Conservation (phyloP, 805 yeast genomes). For the Debaryomyces tyrocola region DNA sequence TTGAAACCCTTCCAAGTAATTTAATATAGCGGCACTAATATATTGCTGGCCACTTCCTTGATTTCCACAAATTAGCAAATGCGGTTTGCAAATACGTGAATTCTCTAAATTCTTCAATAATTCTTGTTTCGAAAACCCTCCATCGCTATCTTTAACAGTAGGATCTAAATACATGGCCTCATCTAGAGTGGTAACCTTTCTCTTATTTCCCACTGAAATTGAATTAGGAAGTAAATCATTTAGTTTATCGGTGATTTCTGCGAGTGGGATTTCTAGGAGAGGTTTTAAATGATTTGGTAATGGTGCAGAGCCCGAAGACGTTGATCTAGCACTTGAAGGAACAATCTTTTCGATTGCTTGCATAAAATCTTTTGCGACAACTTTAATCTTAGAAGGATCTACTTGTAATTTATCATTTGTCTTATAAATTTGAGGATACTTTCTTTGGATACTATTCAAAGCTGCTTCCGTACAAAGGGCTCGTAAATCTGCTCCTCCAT, state of each 20-base stretch:
- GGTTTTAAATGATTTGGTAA: constrained; percentile 73
- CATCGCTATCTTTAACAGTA: constrained; percentile 54
- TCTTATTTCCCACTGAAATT: constrained; percentile 32
- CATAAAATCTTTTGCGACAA: constrained; percentile 81
- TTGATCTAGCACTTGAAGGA: constrained; percentile 89
- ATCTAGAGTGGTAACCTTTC: constrained; percentile 58
- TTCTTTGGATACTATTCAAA: constrained; percentile 82
- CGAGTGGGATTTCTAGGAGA: constrained; percentile 53
- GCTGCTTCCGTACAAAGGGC: constrained; percentile 97
- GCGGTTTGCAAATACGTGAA: constrained; percentile 78
- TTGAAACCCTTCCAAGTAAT: constrained; percentile 84
- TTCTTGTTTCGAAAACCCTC: constrained; percentile 70
- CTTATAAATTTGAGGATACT: constrained; percentile 88
- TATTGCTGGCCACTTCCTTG: constrained; percentile 87
- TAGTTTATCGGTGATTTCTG: constrained; percentile 46
- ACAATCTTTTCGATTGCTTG: constrained; percentile 81
- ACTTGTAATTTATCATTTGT: constrained; percentile 71
- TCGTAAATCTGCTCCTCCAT: constrained; percentile 95
- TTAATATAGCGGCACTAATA: constrained; percentile 76
- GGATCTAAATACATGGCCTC: constrained; percentile 68
- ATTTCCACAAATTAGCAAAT: constrained; percentile 69
- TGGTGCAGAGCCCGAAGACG: constrained; percentile 72
- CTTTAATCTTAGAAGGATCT: constrained; percentile 68
- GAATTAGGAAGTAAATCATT: constrained; percentile 60
- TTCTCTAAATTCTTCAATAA: constrained; percentile 48